phyloP scores from a whole-genome alignment of 177 flowering plant genomes.

The Vitis hybrid region DNA sequence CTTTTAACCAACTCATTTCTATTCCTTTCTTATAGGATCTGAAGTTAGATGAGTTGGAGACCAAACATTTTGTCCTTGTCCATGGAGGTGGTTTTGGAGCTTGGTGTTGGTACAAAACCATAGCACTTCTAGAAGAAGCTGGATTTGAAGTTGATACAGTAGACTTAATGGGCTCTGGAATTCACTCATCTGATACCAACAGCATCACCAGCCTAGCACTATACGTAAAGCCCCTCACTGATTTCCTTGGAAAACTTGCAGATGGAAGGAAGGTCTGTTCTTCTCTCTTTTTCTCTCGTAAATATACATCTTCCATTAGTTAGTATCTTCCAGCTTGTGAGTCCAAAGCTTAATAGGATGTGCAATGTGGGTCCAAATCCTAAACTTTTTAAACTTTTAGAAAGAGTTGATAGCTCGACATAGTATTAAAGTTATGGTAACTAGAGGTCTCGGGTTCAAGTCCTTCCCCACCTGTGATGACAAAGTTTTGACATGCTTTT shows the following conservation, averaged over 20 bases:
- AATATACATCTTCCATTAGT: not conserved
- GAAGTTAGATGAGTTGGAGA: conserved; percentile 69
- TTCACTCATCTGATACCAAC: conserved; percentile 76
- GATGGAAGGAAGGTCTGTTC: conserved; percentile 59
- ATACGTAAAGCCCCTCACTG: conserved; percentile 81
- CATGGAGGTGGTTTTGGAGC: conserved; percentile 99
- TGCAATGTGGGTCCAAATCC: no score
- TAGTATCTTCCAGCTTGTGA: not conserved
- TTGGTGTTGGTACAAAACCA: conserved; percentile 99
- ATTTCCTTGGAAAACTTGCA: conserved; percentile 60
- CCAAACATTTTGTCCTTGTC: conserved; percentile 77
- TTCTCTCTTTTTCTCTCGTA: not conserved
- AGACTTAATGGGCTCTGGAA: conserved; percentile 87
- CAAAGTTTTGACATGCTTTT: no score
- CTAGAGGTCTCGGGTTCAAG: no score
- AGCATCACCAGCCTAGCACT: conserved; percentile 70
- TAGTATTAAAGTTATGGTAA: no score
- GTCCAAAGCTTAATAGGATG: no score
- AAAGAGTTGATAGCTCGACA: no score
- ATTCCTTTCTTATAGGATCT: conserved; percentile 33
- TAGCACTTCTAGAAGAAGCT: conserved; percentile 75
- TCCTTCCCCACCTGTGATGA: no score
- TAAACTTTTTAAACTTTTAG: no score
- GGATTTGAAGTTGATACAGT: conserved; percentile 84
- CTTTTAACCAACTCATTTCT: no score